A percentile compares a stretch with the other conserved stretches of the same genome.
Conservation (phyloP, 805 yeast species). For the Blastobotrys attinorum region DNA sequence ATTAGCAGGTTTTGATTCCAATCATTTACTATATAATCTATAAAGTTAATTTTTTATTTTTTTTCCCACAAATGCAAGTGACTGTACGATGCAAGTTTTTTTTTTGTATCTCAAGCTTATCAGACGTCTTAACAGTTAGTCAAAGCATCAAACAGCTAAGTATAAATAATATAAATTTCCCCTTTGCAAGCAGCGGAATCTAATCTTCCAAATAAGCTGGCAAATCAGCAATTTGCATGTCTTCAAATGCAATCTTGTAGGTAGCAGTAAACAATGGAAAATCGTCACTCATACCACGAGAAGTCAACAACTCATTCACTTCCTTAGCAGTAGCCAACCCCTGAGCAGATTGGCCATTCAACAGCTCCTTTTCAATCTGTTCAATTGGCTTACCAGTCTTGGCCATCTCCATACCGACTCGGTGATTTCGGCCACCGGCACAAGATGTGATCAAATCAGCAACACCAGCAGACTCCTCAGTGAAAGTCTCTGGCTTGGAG, state of each 20-base stretch:
- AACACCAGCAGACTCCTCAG: conserved; percentile 93
- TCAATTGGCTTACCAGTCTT: conserved; percentile 60
- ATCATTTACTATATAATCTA: too few relatives aligned
- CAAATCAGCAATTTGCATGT: conserved; percentile 63
- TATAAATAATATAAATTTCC: too few relatives aligned
- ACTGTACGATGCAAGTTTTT: too few relatives aligned
- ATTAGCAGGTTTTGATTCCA: too few relatives aligned
- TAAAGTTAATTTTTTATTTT: too few relatives aligned
- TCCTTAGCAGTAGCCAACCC: conserved; percentile 88
- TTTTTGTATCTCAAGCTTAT: too few relatives aligned
- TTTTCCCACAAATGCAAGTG: too few relatives aligned
- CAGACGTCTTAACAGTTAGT: too few relatives aligned
- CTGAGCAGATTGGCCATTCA: conserved; percentile 96
- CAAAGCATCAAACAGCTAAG: too few relatives aligned
- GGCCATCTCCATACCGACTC: conserved; percentile 83
- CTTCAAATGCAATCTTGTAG: conserved; percentile 73
- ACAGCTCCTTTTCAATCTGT: conserved; percentile 75
- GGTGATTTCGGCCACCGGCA: conserved; percentile 94
- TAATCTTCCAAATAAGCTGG: conserved; percentile 36
- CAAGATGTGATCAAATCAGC: conserved; percentile 98
- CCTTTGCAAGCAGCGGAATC: too few relatives aligned
- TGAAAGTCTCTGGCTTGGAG: conserved; percentile 70
- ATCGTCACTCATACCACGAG: conserved; percentile 46
- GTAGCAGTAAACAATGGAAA: conserved; percentile 80
- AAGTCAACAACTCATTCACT: conserved; percentile 73